A percentile compares a stretch with the other conserved stretches of the same genome.
Conservation (phyloP, 495 filamentous ascomycete species). For the Aspergillus ostianus region DNA sequence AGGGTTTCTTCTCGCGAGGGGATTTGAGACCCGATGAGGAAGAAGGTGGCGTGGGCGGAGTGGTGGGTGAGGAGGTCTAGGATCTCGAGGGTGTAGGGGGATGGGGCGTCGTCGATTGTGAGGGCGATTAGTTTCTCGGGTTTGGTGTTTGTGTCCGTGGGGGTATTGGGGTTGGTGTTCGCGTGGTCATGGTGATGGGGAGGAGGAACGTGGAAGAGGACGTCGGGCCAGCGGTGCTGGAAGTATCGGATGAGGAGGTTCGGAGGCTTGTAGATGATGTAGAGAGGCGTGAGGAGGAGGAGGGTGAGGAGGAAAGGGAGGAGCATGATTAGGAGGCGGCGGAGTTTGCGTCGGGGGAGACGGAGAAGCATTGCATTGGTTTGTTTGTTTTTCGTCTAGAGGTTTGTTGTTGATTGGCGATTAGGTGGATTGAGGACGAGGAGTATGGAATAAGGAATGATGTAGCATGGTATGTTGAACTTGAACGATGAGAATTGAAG, state of each 20-base stretch:
- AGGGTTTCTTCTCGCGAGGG: slow-evolving; percentile 57
- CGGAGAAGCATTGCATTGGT: slow-evolving; percentile 34
- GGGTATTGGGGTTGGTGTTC: neutral
- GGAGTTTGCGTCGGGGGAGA: slow-evolving; percentile 36
- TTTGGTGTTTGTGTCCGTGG: slow-evolving; percentile 16
- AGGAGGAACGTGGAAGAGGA: slow-evolving; percentile 63
- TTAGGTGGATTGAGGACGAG: neutral
- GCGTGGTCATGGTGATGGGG: neutral
- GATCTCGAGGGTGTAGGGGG: slow-evolving; percentile 68
- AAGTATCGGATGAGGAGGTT: slow-evolving; percentile 62
- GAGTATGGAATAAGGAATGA: too few relatives aligned
- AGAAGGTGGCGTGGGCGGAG: slow-evolving; percentile 70
- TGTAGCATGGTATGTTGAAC: neutral
- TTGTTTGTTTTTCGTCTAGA: neutral
- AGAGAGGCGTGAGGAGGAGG: slow-evolving; percentile 55
- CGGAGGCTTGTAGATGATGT: slow-evolving; percentile 74
- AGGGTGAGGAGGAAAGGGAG: slow-evolving; percentile 42
- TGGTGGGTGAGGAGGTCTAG: slow-evolving; percentile 57
- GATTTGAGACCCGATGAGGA: slow-evolving; percentile 76
- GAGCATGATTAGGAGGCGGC: slow-evolving; percentile 50
- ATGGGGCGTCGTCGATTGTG: slow-evolving; percentile 83
- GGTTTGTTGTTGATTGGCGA: neutral
- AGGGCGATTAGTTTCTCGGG: slow-evolving; percentile 63
- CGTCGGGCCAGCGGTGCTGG: slow-evolving; percentile 67
- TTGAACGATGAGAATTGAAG: neutral